Base-by-base conservation (phyloP, 352 stramenopile species). In the Globisporangium nodosum region DNA sequence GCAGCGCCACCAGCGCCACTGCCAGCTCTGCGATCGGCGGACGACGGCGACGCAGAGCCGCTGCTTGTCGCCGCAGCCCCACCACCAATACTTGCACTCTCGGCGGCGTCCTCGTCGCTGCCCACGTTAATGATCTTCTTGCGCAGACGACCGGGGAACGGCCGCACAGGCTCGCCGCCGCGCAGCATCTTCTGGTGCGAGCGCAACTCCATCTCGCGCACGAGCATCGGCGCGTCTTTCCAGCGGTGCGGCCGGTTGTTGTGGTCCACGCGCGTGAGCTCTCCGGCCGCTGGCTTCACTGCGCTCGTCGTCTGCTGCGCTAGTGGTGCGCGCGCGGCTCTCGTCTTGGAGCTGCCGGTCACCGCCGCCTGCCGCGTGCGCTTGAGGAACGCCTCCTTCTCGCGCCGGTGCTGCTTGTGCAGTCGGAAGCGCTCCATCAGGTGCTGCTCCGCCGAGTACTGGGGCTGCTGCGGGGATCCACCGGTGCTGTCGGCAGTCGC, bases 221-320 rank as follows among this genome's bases (percentile, higher is more conserved):
- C 51, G 39, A 92, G 64, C 62, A 83, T 79, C 8, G 76, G 65
- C 8, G 78, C 73, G 50, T 88, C 82, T 51, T 95, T 95, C 85
- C 85, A 95, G 27, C 84, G 75, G 60, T 95, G 80, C 47, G 82
- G 81, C n/a, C 74, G 79, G 57, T 95, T 93, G 68, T 92, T 90
- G 65, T 95, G 82, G 61, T 95, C 83, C 51, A 95, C 81, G 37
- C 77, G 83, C 51, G 76, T 66, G 9, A 89, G 64, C 6, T 89
- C 78, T n/a, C 61, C 68, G 1, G 53, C 31, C 27, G 43, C 52
- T 13, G 49, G 24, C 24, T 63, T 63, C 27, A 24, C 18, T 8
- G 46, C 56, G 30, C 35, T 49, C 48, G 53, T 55, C 51, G 16
- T 5, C 68, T 13, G n/a, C 6, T 3, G 43, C 50, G 27, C 13